phyloP scores from a whole-genome alignment of 352 stramenopile species.

The Phytophthora crassamura region DNA sequence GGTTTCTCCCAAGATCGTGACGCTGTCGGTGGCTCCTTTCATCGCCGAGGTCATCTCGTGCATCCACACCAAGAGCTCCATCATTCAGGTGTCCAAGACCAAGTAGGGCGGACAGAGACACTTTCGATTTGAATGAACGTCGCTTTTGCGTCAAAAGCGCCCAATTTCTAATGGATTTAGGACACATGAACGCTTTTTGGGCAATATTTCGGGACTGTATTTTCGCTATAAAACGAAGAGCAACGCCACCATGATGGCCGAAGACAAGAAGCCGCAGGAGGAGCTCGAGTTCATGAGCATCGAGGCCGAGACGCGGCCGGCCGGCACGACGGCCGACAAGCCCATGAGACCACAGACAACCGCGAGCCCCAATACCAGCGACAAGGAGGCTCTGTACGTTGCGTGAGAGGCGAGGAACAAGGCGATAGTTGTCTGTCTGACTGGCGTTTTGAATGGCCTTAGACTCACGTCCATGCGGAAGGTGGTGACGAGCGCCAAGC shows the following conservation, averaged over 20 bases:
- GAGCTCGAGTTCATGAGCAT: constrained; percentile 86
- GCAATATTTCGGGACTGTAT: no score
- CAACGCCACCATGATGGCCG: constrained; percentile 53
- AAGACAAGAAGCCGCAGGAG: constrained; percentile 70
- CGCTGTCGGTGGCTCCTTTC: constrained; percentile 86
- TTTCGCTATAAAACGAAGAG: background rate
- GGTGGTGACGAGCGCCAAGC: constrained; percentile 81
- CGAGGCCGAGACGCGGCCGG: constrained; percentile 38
- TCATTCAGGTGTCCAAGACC: constrained; percentile 83
- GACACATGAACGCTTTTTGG: no score
- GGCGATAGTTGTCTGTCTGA: constrained; percentile 12
- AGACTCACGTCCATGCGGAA: constrained; percentile 79
- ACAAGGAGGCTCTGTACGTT: constrained; percentile 71
- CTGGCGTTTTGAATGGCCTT: constrained; percentile 13
- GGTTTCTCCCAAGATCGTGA: constrained; percentile 77
- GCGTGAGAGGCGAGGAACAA: background rate
- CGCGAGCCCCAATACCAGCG: constrained; percentile 37
- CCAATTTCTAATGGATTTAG: no score
- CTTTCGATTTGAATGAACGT: constrained; percentile 38
- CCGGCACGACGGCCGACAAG: constrained; percentile 2
- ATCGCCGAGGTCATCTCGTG: constrained; percentile 90
- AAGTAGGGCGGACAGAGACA: constrained; percentile 53
- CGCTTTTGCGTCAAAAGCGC: no score
- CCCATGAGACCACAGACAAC: constrained; percentile 1
- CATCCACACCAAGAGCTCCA: constrained; percentile 89